Evolutionary conservation across 2,329 filamentous ascomycete species (phyloP), one percentile per base, ranked within the genome.

Genomic region (Dothidotthia symphoricarpi): DNA sequence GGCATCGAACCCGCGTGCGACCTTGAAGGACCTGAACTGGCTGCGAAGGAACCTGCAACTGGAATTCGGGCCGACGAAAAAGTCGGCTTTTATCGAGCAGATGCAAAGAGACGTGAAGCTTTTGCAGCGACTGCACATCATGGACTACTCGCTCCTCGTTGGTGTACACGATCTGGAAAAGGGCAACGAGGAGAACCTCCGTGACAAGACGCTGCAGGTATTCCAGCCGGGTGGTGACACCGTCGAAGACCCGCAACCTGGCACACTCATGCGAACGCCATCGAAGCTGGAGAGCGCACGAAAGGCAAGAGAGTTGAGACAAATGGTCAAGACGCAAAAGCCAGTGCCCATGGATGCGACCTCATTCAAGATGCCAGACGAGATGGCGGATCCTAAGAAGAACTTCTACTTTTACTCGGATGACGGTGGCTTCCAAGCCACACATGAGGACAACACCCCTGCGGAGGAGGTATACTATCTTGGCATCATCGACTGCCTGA

Each of bases 1-100:
- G 34, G 86, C 85, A 50, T 82, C 84, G 57, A 97, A 98, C 59
- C 91, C 93, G 1, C 78, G 91, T 36, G 93, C 91, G 6, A 97
- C 93, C 0, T 68, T 97, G 61, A 98, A 98, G 67, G 93, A 98
- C 65, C 75, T 98, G 41, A 98, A 98, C 68, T 98, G 93, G 93
- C 69, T 97, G 57, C 81, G 90, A 49, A 78, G 91, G 51, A 82
- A 94, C 57, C 77, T 89, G 49, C 83, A 90, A 63, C 73, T 98
- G 24, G 89, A 97, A 62, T 81, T 96, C 51, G 93, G 93, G 9
- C 82, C 93, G 5, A 77, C 84, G 47, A 97, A 96, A 73, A 94
- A 91, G 69, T 76, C 83, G 31, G 72, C 89, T 14, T 98, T 98
- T 63, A 75, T 97, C 31, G 82, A 89, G 57, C 93, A 98, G 69